Percentiles rank a stretch among this genome's conserved stretches.
Conservation (phyloP, 1,284 basidiomycete species). For the Bjerkandera adusta region DNA sequence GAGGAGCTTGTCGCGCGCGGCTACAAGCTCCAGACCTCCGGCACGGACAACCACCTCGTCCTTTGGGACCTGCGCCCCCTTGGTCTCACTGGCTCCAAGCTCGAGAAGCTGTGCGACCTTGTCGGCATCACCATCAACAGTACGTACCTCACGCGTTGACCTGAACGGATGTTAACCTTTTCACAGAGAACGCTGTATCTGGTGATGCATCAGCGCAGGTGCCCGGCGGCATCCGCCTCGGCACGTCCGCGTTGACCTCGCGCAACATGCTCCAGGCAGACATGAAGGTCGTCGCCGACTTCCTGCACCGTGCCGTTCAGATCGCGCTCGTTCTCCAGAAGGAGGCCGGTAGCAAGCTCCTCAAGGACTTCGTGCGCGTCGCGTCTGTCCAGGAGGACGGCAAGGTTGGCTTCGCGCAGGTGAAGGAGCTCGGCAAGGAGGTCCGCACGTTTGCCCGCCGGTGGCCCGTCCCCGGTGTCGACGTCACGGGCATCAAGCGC, state of each 20-base stretch:
- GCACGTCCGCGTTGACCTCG: constrained; percentile 92
- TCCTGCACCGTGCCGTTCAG: constrained; percentile 92
- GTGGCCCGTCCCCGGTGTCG: constrained; percentile 94
- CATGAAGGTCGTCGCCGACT: constrained; percentile 84
- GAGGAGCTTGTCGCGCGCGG: constrained; percentile 70
- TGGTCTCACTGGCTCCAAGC: constrained; percentile 94
- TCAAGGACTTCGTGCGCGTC: constrained; percentile 93
- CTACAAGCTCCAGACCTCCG: constrained; percentile 96
- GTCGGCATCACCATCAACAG: constrained; percentile 96
- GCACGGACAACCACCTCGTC: constrained; percentile 97
- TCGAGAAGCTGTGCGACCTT: constrained; percentile 98
- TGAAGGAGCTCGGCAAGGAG: constrained; percentile 72
- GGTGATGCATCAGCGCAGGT: constrained; percentile 95
- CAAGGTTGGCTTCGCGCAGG: constrained; percentile 69
- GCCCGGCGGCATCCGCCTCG: constrained; percentile 97
- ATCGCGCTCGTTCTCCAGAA: constrained; percentile 87
- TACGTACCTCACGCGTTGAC: constrained; percentile 37
- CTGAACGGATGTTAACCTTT: neutral
- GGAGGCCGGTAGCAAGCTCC: constrained; percentile 91
- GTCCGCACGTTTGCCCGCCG: constrained; percentile 78
- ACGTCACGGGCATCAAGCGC: constrained; percentile 58
- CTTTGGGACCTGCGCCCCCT: constrained; percentile 98
- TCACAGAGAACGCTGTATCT: constrained; percentile 90
- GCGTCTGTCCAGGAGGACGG: constrained; percentile 73
- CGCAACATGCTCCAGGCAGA: constrained; percentile 91